Percentiles rank a stretch among this genome's conserved stretches.
phyloP scores from a whole-genome alignment of 208 protist species.

The Porcisia hertigi region DNA sequence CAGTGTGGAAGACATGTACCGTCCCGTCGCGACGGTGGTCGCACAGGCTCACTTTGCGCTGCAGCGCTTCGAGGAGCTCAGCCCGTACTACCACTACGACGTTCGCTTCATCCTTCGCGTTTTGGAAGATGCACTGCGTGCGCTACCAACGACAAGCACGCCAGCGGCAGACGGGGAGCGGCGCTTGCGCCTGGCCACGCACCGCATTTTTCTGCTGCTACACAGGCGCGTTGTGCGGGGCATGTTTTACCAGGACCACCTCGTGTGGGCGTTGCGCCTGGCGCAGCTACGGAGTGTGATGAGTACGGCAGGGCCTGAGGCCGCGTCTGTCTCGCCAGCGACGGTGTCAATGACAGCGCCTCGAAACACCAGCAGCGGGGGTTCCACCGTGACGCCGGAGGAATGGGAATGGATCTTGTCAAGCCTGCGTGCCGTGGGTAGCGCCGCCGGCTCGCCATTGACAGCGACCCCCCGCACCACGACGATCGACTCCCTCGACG shows the following conservation, averaged over 20 bases:
- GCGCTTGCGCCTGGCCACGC: constrained; percentile 39
- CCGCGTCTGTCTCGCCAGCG: not conserved
- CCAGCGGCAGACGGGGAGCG: constrained; percentile 8
- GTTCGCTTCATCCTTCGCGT: constrained; percentile 95
- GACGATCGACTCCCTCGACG: not conserved
- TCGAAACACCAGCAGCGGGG: not conserved
- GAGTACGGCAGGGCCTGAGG: not conserved
- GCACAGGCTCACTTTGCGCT: constrained; percentile 96
- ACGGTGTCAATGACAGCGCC: not conserved
- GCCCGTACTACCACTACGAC: constrained; percentile 97
- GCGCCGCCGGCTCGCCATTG: not conserved
- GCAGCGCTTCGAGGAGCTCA: constrained; percentile 91
- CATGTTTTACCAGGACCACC: constrained; percentile 95
- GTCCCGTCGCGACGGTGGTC: constrained; percentile 90
- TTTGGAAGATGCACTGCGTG: constrained; percentile 80
- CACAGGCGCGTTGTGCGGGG: constrained; percentile 82
- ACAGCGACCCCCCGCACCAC: not conserved
- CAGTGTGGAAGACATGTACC: constrained; percentile 87
- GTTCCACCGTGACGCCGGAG: constrained; percentile 39
- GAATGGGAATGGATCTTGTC: constrained; percentile 73
- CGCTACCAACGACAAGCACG: constrained; percentile 34
- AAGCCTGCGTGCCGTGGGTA: constrained; percentile 19
- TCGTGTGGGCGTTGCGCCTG: constrained; percentile 94
- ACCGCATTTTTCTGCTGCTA: constrained; percentile 70
- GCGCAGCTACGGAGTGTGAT: constrained; percentile 90